Evolutionary conservation across 805 yeast genomes (phyloP).

Genomic region (Kazachstania psychrophila): DNA sequence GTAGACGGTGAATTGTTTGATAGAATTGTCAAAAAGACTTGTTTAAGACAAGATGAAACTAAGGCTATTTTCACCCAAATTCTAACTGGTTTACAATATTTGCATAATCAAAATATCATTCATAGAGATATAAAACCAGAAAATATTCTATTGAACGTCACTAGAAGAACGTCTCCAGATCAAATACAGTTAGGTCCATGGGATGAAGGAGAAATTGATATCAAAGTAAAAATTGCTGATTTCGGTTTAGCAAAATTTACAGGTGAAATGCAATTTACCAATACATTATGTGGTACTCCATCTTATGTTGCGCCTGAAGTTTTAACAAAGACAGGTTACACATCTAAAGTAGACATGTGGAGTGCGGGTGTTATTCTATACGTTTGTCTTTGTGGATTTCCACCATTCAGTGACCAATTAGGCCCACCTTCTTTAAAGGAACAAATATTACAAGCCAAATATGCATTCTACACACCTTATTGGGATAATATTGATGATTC

Average conservation of each 20-base stretch:
- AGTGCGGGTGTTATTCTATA: constrained; percentile 70
- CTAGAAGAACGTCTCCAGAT: constrained; percentile 31
- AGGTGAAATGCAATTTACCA: constrained; percentile 65
- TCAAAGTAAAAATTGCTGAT: constrained; percentile 70
- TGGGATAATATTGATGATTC: constrained; percentile 66
- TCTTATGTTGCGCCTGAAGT: constrained; percentile 85
- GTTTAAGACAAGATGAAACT: constrained; percentile 52
- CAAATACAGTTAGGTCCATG: constrained; percentile 33
- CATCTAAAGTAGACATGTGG: constrained; percentile 74
- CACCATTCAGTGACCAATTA: constrained; percentile 74
- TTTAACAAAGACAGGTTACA: constrained; percentile 44
- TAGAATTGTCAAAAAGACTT: constrained; percentile 56
- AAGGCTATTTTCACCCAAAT: constrained; percentile 56
- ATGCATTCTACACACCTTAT: constrained; percentile 69
- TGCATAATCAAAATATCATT: constrained; percentile 62
- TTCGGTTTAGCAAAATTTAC: constrained; percentile 59
- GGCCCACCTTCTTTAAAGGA: constrained; percentile 74
- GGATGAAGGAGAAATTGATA: constrained; percentile 47
- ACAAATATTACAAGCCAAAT: constrained; percentile 57
- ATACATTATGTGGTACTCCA: constrained; percentile 78
- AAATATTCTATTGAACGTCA: constrained; percentile 48
- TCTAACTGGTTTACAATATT: constrained; percentile 51
- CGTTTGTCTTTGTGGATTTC: constrained; percentile 76
- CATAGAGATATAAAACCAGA: constrained; percentile 79
- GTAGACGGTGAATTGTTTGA: constrained; percentile 71